Evolutionary conservation across 2,329 filamentous ascomycete genomes (phyloP).

Genomic region (Hymenoscyphus salicellus): DNA sequence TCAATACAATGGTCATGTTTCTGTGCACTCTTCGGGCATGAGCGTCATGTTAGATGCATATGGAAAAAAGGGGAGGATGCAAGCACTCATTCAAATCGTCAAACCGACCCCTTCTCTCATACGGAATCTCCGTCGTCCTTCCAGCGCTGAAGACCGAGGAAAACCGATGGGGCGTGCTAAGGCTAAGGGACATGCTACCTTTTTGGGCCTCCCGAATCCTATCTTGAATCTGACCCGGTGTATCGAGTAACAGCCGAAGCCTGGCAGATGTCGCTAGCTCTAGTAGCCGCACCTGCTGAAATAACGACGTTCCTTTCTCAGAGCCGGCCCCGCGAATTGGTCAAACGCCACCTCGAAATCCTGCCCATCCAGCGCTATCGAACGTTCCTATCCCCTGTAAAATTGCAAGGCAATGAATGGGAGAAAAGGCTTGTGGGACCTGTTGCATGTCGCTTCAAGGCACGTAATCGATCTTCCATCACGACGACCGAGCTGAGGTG

Average conservation of each 20-base stretch:
- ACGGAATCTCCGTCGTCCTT: slow-evolving; percentile 6
- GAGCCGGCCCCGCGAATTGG: neutral
- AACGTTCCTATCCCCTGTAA: neutral
- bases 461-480: slow-evolving; percentile 2
- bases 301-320: slow-evolving; percentile 8
- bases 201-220: slow-evolving; percentile 3
- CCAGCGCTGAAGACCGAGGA: slow-evolving; percentile 2
- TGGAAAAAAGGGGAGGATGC: neutral
- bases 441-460: neutral
- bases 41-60: too few species aligned
- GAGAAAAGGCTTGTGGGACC: neutral
- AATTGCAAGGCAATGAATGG: neutral
- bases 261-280: neutral
- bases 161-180: neutral
- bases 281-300: neutral
- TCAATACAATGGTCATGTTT: too few species aligned
- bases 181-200: neutral
- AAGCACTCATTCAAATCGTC: neutral
- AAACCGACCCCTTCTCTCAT: neutral
- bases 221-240: neutral
- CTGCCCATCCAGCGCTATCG: slow-evolving; percentile 1
- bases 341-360: neutral
- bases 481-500: slow-evolving; percentile 1
- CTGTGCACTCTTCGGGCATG: too few species aligned
- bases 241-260: neutral